Base-by-base conservation (phyloP, 2,329 filamentous ascomycete genomes). In the Aspergillus fumigatiaffinis region DNA sequence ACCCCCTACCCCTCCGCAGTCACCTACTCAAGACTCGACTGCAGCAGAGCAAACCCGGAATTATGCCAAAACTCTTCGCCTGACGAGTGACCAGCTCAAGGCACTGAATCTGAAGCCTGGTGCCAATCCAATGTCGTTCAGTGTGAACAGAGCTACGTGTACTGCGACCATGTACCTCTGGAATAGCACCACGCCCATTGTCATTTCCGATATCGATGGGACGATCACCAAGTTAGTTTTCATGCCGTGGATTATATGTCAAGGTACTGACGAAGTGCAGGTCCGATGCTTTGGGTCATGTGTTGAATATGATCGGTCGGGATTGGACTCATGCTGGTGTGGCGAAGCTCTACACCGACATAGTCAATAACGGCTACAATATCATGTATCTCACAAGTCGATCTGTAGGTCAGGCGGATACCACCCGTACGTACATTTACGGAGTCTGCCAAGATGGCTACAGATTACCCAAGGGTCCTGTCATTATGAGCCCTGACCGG, bases 321-420 rank as follows among this genome's bases (percentile, higher is more conserved):
- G 94, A 99, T 75, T 99, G 94, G 94, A 99, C 94, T 3, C 94
- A 99, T 73, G 84, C 92, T 17, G 94, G 94, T 41, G 93, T 99
- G 25, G 95, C 94, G 23, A 99, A 99, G 77, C 82, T 99, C 8
- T 99, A 97, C 76, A 94, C 90, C 51, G 95, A 99, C 66, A 99
- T 99, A 65, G 87, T 87, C 1, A 87, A 89, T 66, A 99, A 99
- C 68, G 94, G 94, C 6, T 99, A 97, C 81, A 97, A 99, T 73
- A 95, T 99, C 70, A 92, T 99, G 84, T 99, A 99, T 72, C 83
- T 99, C 49, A 99, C 94, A 0, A 95, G 90, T 71, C 87, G 94
- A 52, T 94, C 91, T 14, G 92, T 97, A 49, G 95, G 94, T 0
- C 92, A 95, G 74, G 90, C 94, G 17, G 94, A 99, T 74, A 92